Evolutionary conservation across 2,329 filamentous ascomycete genomes (phyloP), one percentile per base, ranked within the genome.

Genomic region (Xylaria sp.): DNA sequence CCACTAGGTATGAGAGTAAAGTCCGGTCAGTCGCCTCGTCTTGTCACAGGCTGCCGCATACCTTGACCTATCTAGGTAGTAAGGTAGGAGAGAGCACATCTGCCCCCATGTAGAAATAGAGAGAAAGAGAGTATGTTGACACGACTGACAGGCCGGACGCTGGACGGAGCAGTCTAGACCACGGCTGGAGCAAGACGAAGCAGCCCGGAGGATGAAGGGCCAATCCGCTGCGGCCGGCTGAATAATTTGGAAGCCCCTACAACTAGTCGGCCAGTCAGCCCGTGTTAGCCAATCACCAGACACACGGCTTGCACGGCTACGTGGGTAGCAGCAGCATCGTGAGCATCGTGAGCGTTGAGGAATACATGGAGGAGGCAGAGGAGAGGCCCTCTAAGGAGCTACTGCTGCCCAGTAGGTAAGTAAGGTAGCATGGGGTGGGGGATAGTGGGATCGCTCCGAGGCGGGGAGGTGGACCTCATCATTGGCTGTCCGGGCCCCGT

Each of bases 201-300:
- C 53, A 62, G 56, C 49, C 33, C 49, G 38, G 60, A 42, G 54
- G 19, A 14, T 47, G 33, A 31, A n/a, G 50, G 59, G 57, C 65
- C 65, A 67, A 67, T 67, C 57, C 46, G 40, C 60, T 38, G 61
- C 51, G 57, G 53, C 66, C 64, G 63, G 66, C 64, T 67, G 61
- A 63, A 63, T 63, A 66, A 63, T 67, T 63, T 67, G 61, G 53
- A 61, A 64, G 50, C 43, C 56, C 56, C 58, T n/a, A n/a, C n/a
- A n/a, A n/a, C n/a, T 9, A 5, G 28, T 31, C 28, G 28, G 4
- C 28, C 49, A 43, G 63, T 45, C 43, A 54, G 49, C 53, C 25
- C 12, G 5, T 12, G 11, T 31, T 8, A 43, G n/a, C 64, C 64
- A 66, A 66, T 66, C 57, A 66, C n/a, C 9, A 37, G 33, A 11